Percentiles rank a stretch among this genome's conserved stretches.
These are phyloP conservation scores for Pinus tabuliformis DNA, from an alignment of 75 land plant genomes.

Conservation along the genomic window DNA sequence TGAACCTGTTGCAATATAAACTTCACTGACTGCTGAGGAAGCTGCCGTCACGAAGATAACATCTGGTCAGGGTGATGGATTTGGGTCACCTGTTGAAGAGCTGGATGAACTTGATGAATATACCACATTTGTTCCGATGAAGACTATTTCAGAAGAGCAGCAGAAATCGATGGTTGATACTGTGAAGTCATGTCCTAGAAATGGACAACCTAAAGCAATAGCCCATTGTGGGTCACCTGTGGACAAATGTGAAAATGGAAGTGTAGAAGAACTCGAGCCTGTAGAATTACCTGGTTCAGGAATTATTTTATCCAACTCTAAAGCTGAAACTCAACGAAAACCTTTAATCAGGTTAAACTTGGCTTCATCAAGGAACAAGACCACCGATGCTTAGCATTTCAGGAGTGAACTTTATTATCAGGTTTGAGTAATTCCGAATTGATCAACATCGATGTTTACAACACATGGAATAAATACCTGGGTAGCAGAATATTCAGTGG, in stretches of 20 bases:
- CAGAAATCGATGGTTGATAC: no score
- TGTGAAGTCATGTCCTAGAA: no score
- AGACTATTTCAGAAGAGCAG: no score
- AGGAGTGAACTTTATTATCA: not conserved
- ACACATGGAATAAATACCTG: not conserved
- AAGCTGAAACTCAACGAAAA: conserved; percentile 29
- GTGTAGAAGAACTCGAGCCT: no score
- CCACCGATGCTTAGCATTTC: not conserved
- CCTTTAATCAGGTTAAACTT: conserved; percentile 24
- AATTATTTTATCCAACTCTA: conserved; percentile 9
- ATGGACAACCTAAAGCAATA: no score
- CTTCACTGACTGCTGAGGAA: conserved; percentile 23
- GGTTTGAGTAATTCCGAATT: not conserved
- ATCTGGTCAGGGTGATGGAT: conserved; percentile 14
- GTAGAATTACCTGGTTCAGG: conserved; percentile 13
- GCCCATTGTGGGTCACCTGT: no score
- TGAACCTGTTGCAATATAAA: not conserved
- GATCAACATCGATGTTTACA: not conserved
- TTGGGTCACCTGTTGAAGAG: conserved; percentile 17
- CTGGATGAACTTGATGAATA: conserved; percentile 40
- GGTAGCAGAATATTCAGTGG: no score
- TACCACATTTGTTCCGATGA: no score
- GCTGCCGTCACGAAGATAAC: conserved; percentile 29
- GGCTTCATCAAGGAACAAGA: conserved; percentile 4
- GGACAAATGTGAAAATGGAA: no score